These are phyloP conservation scores for Colletotrichum acutatum DNA, from an alignment of 2,329 filamentous ascomycete species.

Conservation along the genomic window DNA sequence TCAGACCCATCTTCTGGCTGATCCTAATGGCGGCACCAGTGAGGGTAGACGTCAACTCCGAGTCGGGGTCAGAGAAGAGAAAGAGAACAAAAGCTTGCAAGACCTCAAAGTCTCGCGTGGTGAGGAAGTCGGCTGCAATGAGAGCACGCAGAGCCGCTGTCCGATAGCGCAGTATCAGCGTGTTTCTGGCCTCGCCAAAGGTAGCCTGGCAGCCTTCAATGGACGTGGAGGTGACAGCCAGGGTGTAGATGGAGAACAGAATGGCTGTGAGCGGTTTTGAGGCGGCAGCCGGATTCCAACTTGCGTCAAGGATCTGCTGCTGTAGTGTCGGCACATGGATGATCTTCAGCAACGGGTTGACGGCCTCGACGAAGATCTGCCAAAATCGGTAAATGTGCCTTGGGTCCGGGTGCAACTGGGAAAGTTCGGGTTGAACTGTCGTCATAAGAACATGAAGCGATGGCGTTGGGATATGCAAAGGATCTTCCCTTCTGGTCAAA, in stretches of 20 bases:
- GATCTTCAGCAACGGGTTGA: slow-evolving; percentile 47
- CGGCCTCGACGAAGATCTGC: slow-evolving; percentile 46
- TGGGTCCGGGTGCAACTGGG: slow-evolving; percentile 43
- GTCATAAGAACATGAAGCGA: slow-evolving; percentile 25
- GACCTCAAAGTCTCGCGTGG: slow-evolving; percentile 42
- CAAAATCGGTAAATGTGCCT: slow-evolving; percentile 44
- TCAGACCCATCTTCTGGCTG: slow-evolving; percentile 42
- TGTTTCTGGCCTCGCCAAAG: slow-evolving; percentile 34
- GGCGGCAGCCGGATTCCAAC: slow-evolving; percentile 38
- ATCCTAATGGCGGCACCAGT: slow-evolving; percentile 38
- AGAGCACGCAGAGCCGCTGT: slow-evolving; percentile 40
- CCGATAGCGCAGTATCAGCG: slow-evolving; percentile 40
- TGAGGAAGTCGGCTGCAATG: slow-evolving; percentile 40
- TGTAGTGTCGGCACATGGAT: slow-evolving; percentile 46
- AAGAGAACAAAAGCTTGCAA: slow-evolving; percentile 45
- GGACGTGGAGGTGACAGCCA: slow-evolving; percentile 40
- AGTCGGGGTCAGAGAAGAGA: slow-evolving; percentile 43
- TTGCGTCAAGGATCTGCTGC: slow-evolving; percentile 43
- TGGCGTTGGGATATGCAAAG: slow-evolving; percentile 27
- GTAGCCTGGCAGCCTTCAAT: slow-evolving; percentile 31
- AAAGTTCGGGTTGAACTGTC: neutral
- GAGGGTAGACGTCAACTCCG: slow-evolving; percentile 41
- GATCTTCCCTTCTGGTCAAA: slow-evolving; percentile 39
- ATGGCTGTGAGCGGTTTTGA: slow-evolving; percentile 39
- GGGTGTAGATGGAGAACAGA: slow-evolving; percentile 43